Evolutionary conservation across 2,329 filamentous ascomycete species (phyloP), one percentile per base, ranked within the genome.

Genomic region (Alternaria sp.): DNA sequence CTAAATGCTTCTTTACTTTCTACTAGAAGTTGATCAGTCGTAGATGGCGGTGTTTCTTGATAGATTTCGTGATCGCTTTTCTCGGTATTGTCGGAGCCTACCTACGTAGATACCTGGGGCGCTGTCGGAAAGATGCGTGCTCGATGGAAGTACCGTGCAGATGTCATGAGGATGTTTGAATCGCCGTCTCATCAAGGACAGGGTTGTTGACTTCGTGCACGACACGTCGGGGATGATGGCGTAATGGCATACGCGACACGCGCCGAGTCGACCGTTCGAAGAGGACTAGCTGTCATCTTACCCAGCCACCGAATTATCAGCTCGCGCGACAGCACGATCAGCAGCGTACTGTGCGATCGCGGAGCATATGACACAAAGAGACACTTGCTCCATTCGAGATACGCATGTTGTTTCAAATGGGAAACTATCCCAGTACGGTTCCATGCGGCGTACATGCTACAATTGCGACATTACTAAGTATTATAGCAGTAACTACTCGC

Each of bases 381-480:
- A 32, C 3, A n/a, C 34, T 30, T 56, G 16, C 20, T 8, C 16
- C 1, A 4, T 41, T 11, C 14, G 4, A 36, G 6, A 20, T 2
- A 8, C 30, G 14, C 10, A n/a, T n/a, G n/a, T 11, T 41, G n/a
- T 36, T 32, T 10, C 12, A 56, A 14, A 36, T 22, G 45, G 28
- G 22, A 56, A 18, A 5, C 22, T 45, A 11, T 28, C 44, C n/a
- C 20, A 38, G 22, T 12, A 22, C 11, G 22, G 5, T 14, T 44
- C 28, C 14, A 28, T 28, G 12, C 3, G 11, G 14, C 27, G 38
- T 30, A 20, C 38, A 16, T 30, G 30, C 22, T 32, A 18, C 38
- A n/a, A 25, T 22, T 44, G 38, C 32, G 11, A 20, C 7, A 27
- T 58, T 46, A 58, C 30, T 54, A 54, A 58, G 49, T 22, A 40